Evolutionary conservation across 768 basidiomycete genomes (phyloP).

Genomic region (Tephrocybe sp.): DNA sequence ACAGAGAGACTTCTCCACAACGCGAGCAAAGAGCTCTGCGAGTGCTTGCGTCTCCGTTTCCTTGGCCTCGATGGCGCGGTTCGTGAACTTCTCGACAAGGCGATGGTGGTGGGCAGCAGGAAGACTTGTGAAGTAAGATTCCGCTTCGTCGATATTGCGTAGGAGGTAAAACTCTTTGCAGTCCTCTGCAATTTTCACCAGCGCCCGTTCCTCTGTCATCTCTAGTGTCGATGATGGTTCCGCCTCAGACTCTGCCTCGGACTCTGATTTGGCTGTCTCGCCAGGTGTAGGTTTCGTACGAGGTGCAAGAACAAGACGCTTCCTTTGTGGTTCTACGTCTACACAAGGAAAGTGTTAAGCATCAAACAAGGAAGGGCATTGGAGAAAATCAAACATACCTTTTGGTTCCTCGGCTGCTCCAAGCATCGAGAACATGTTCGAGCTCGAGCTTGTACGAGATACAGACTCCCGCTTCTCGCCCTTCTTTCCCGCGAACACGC

Average conservation of each 20-base stretch:
- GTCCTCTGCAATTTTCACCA: constrained; percentile 78
- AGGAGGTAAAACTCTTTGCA: constrained; percentile 84
- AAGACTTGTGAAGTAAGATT: constrained; percentile 77
- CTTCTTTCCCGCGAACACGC: constrained; percentile 79
- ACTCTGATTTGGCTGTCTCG: constrained; percentile 18
- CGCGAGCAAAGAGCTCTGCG: constrained; percentile 67
- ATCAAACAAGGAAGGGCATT: constrained; percentile 10
- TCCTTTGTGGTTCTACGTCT: constrained; percentile 58
- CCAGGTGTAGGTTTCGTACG: constrained; percentile 64
- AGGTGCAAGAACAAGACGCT: constrained; percentile 71
- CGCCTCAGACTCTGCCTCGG: constrained; percentile 40
- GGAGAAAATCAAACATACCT: constrained; percentile 38
- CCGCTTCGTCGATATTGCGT: constrained; percentile 84
- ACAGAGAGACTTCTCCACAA: constrained; percentile 58
- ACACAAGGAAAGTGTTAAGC: constrained; percentile 33
- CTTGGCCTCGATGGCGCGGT: constrained; percentile 76
- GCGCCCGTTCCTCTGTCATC: constrained; percentile 67
- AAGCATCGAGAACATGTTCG: constrained; percentile 89
- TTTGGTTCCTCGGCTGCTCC: constrained; percentile 60
- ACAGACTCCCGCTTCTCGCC: constrained; percentile 68
- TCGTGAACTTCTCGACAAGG: constrained; percentile 76
- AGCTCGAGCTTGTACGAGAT: constrained; percentile 73
- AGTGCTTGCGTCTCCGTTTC: constrained; percentile 77
- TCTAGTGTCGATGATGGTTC: constrained; percentile 38
- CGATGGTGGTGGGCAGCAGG: constrained; percentile 58